These are phyloP conservation scores for Podaxis carcinomalis DNA, from an alignment of 768 basidiomycete species.

Conservation along the genomic window DNA sequence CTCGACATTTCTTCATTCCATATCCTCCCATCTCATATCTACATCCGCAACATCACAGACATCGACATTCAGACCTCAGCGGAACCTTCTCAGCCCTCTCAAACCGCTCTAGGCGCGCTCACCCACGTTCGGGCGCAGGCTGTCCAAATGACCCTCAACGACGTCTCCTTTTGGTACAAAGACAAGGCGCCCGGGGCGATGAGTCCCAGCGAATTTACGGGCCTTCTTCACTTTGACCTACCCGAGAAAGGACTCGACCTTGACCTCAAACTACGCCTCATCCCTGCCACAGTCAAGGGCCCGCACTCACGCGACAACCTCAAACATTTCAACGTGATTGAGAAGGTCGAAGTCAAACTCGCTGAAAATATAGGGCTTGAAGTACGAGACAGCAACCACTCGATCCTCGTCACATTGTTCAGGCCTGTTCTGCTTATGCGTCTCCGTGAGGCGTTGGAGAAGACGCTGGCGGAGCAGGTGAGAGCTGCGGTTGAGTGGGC, in stretches of 20 bases:
- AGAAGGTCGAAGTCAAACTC: conserved; percentile 49
- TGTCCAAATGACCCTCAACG: conserved; percentile 54
- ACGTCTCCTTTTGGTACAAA: conserved; percentile 72
- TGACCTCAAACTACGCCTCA: conserved; percentile 60
- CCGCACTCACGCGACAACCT: conserved; percentile 32
- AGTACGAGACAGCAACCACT: conserved; percentile 61
- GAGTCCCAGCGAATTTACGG: conserved; percentile 54
- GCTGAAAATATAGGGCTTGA: conserved; percentile 51
- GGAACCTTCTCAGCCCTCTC: conserved; percentile 31
- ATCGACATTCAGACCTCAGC: conserved; percentile 40
- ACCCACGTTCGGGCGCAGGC: conserved; percentile 66
- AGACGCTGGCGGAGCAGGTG: conserved; percentile 52
- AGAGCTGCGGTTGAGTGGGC: conserved; percentile 43
- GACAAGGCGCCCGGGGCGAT: conserved; percentile 49
- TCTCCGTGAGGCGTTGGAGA: conserved; percentile 58
- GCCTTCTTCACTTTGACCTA: conserved; percentile 56
- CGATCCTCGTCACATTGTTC: conserved; percentile 57
- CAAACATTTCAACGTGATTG: conserved; percentile 55
- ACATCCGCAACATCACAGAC: conserved; percentile 66
- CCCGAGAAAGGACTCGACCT: conserved; percentile 67
- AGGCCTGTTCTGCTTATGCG: conserved; percentile 55
- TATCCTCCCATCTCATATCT: conserved; percentile 65
- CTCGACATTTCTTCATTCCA: conserved; percentile 64
- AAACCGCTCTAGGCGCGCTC: conserved; percentile 54
- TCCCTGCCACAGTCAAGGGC: conserved; percentile 47